Evolutionary conservation across 139 green algal genomes (phyloP).

Genomic region (Yamagishiella unicocca): DNA sequence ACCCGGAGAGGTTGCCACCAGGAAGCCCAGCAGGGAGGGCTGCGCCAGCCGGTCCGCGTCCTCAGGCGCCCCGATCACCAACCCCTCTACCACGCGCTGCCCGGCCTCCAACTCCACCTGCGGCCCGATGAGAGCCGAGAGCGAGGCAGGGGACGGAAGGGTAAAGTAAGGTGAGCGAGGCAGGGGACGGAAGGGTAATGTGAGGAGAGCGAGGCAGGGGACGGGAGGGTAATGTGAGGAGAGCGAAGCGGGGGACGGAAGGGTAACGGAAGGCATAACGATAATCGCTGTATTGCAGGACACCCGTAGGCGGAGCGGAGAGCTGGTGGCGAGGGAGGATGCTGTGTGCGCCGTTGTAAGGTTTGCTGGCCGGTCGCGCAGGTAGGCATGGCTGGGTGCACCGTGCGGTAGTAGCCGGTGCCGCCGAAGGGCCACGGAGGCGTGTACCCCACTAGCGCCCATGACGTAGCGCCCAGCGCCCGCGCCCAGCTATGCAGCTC

Average conservation of each 20-base stretch:
- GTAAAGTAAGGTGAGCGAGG: neutral
- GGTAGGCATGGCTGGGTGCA: too few relatives aligned
- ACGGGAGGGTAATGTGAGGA: neutral
- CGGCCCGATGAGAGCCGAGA: neutral
- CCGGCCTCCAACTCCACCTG: slow-evolving; percentile 42
- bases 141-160: neutral
- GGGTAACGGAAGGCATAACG: neutral
- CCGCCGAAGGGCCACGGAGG: too few relatives aligned
- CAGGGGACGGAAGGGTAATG: neutral
- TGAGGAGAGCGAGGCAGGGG: neutral
- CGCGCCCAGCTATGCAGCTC: too few relatives aligned
- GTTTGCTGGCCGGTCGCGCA: too few relatives aligned
- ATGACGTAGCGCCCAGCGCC: too few relatives aligned
- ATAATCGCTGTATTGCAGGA: too few relatives aligned
- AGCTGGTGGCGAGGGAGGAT: too few relatives aligned
- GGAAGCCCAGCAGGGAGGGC: neutral
- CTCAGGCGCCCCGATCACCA: neutral
- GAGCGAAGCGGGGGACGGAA: neutral
- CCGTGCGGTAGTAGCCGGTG: too few relatives aligned
- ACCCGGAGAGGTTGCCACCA: slow-evolving; percentile 1
- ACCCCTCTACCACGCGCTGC: slow-evolving; percentile 21
- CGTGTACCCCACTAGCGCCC: too few relatives aligned
- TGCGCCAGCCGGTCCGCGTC: slow-evolving; percentile 21
- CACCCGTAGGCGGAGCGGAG: too few relatives aligned
- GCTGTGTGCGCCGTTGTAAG: too few relatives aligned